Evolutionary conservation across 345 rosid genomes (phyloP), one percentile per base, ranked within the genome.

Genomic region (Salix dunnii): DNA sequence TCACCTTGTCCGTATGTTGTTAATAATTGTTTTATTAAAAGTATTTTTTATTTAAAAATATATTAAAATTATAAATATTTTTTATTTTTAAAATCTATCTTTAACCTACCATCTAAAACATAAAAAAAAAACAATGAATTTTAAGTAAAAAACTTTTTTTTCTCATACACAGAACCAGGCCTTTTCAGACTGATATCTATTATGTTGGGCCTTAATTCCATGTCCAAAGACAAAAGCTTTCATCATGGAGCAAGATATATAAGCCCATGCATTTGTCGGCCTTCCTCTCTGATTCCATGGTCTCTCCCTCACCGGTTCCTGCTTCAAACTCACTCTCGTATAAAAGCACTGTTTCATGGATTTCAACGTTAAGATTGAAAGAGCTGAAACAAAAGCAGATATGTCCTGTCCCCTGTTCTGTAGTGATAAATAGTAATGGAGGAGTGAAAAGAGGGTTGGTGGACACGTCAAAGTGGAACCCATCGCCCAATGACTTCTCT

Each of bases 391-490:
- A 63, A 25, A 64, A 64, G 27, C 10, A 55, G 62, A 4, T 38
- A 8, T 30, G 67, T 5, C 36, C 36, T 63, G 33, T 27, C 67
- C 12, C 17, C 67, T 64, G 67, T 31, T 21, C 33, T 13, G 35
- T 64, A 30, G 67, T 64, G 7, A 38, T 35, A 35, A 38, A 25
- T 16, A 36, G 27, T 21, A 27, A 89, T 91, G 95, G 91, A 89
- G 90, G 88, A 18, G 88, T 87, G 18, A 76, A 73, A 64, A 85
- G 92, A 82, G 89, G 91, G 92, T 46, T 78, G 14, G 89, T 89
- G 46, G 89, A 89, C 83, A 81, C 88, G 48, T 85, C 92, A 35
- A 77, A 82, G 28, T 89, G 95, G 95, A 33, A 84, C 61, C 95
- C 92, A 66, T 79, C 88, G 75, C 77, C 89, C 75, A 70, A 40